Conservation (phyloP, 2,329 filamentous ascomycete genomes). For the Cryphonectria parasitica region DNA sequence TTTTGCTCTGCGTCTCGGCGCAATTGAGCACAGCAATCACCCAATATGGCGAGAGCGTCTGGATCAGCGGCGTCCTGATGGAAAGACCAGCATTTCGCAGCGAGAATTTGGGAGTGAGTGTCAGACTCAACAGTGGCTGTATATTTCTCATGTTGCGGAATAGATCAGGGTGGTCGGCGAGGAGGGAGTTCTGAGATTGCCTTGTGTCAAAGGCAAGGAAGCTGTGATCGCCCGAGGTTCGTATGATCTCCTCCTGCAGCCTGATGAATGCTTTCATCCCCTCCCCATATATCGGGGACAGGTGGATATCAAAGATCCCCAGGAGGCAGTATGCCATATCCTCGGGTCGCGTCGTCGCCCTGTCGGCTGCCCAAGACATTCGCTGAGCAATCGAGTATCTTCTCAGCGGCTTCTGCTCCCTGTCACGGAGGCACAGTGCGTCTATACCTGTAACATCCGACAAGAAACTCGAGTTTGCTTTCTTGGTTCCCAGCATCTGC, state of each 20-base stretch:
- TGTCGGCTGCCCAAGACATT: constrained; percentile 36
- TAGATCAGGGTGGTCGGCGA: constrained; percentile 31
- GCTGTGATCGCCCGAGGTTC: constrained; percentile 20
- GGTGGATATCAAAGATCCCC: constrained; percentile 35
- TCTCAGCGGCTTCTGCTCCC: constrained; percentile 12
- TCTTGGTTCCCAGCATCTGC: constrained; percentile 18
- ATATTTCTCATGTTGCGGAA: constrained; percentile 27
- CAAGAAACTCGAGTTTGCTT: constrained; percentile 10
- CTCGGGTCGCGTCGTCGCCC: constrained; percentile 33
- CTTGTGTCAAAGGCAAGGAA: constrained; percentile 29
- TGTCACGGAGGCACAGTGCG: constrained; percentile 9
- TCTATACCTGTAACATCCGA: constrained; percentile 10
- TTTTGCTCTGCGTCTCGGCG: constrained; percentile 45
- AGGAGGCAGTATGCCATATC: constrained; percentile 37
- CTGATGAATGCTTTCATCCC: constrained; percentile 34
- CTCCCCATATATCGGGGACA: constrained; percentile 39
- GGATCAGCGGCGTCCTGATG: constrained; percentile 31
- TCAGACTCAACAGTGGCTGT: constrained; percentile 21
- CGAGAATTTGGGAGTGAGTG: constrained; percentile 30
- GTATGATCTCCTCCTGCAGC: constrained; percentile 35
- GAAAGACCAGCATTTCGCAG: constrained; percentile 33
- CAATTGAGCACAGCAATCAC: constrained; percentile 55
- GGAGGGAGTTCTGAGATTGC: constrained; percentile 28
- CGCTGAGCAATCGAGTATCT: constrained; percentile 30
- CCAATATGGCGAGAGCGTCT: constrained; percentile 33